Conservation (phyloP, 805 yeast genomes). For the Kuraishia cidri region DNA sequence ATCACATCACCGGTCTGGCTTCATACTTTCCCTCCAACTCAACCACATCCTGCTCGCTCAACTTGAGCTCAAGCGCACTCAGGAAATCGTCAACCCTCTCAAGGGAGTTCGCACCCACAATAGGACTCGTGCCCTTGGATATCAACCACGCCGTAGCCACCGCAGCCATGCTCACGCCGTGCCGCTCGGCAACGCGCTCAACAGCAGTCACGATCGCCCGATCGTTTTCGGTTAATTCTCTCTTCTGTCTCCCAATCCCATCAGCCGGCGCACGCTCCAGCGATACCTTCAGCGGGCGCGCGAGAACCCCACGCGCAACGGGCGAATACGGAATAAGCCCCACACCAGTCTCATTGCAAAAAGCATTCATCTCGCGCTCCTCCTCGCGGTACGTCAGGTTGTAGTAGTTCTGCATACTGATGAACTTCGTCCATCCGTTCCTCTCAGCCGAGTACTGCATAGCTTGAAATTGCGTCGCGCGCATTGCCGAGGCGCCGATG, state of each 20-base stretch:
- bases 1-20: too few relatives aligned
- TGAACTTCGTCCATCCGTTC: slow-evolving; percentile 48
- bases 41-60: slow-evolving; percentile 24
- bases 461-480: slow-evolving; percentile 41
- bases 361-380: slow-evolving; percentile 53
- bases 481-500: slow-evolving; percentile 59
- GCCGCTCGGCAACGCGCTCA: slow-evolving; percentile 42
- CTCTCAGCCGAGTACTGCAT: slow-evolving; percentile 49
- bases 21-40: slow-evolving; percentile 27
- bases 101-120: slow-evolving; percentile 40
- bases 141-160: slow-evolving; percentile 46
- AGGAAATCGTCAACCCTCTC: slow-evolving; percentile 45
- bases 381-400: slow-evolving; percentile 55
- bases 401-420: slow-evolving; percentile 50
- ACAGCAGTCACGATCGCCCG: slow-evolving; percentile 34
- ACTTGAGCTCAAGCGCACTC: slow-evolving; percentile 26
- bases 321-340: slow-evolving; percentile 60
- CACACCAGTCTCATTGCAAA: slow-evolving; percentile 40
- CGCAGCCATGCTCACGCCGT: slow-evolving; percentile 42
- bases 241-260: too few relatives aligned
- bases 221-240: too few relatives aligned
- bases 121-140: slow-evolving; percentile 41
- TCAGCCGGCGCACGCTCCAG: slow-evolving; percentile 2
- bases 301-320: slow-evolving; percentile 41
- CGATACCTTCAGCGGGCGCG: slow-evolving; percentile 29